These are phyloP conservation scores for Blastobotrys indianensis DNA, from an alignment of 1,139 yeast species.

Conservation along the genomic window DNA sequence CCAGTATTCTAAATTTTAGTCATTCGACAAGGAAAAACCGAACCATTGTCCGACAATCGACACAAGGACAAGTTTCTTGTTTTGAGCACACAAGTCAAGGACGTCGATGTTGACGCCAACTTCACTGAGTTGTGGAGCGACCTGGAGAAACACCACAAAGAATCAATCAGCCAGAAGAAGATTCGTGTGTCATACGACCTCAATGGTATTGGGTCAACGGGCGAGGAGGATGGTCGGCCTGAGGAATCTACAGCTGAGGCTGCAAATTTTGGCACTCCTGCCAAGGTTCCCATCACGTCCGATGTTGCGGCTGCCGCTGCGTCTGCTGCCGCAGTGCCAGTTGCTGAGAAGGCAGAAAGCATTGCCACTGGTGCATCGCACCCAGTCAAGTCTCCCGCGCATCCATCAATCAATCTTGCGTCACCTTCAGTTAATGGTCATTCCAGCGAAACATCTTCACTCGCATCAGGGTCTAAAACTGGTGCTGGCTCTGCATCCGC, in stretches of 20 bases:
- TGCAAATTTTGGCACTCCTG: conserved; percentile 3
- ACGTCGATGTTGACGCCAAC: conserved; percentile 25
- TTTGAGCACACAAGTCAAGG: conserved; percentile 73
- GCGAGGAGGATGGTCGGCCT: background rate
- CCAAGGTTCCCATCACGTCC: conserved; percentile 17
- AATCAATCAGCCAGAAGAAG: conserved; percentile 61
- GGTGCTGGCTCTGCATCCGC: conserved; percentile 13
- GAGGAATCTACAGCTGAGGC: background rate
- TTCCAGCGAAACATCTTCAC: background rate
- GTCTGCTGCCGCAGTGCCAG: background rate
- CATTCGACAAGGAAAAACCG: conserved; percentile 78
- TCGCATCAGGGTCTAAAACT: conserved; percentile 1
- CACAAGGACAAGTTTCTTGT: conserved; percentile 91
- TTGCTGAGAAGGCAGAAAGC: background rate
- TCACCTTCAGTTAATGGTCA: no score
- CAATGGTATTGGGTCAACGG: conserved; percentile 3
- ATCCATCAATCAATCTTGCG: no score
- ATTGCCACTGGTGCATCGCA: conserved; percentile 21
- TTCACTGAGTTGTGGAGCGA: conserved; percentile 71
- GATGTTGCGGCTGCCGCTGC: conserved; percentile 17
- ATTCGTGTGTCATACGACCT: conserved; percentile 61
- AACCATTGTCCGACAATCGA: conserved; percentile 65
- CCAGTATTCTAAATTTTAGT: conserved; percentile 28
- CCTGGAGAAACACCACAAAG: conserved; percentile 58
- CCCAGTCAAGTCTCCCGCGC: conserved; percentile 14